Conservation (phyloP, 2,329 filamentous ascomycete species). For the Taxawa tesnikishii region DNA sequence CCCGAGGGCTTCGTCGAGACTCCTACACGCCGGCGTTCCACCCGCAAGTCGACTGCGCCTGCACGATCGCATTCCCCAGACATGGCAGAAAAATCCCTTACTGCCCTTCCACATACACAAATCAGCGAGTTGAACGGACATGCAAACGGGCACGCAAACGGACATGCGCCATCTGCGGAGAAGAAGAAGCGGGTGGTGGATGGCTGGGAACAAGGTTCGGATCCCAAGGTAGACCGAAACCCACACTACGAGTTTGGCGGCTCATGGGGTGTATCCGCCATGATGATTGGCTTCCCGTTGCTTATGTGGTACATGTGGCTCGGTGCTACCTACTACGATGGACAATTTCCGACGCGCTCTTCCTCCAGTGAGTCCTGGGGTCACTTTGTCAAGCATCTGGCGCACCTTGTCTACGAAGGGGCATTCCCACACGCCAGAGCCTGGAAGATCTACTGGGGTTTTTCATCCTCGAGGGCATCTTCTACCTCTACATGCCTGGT, state of each 20-base stretch:
- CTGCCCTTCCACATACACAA: slow-evolving; percentile 8
- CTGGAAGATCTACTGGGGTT: slow-evolving; percentile 91
- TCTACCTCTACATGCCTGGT: slow-evolving; percentile 78
- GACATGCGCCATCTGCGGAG: slow-evolving; percentile 9
- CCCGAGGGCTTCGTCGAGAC: slow-evolving; percentile 36
- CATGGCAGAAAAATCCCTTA: slow-evolving; percentile 9
- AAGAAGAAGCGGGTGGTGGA: slow-evolving; percentile 20
- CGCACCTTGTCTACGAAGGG: slow-evolving; percentile 62
- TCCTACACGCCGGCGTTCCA: slow-evolving; percentile 26
- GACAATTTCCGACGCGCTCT: slow-evolving; percentile 52
- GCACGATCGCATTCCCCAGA: slow-evolving; percentile 23
- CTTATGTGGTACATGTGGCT: slow-evolving; percentile 99
- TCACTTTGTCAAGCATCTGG: slow-evolving; percentile 63
- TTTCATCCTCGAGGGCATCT: slow-evolving; percentile 74
- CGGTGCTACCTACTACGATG: slow-evolving; percentile 84
- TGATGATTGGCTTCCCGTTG: slow-evolving; percentile 88
- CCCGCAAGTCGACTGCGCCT: slow-evolving; percentile 27
- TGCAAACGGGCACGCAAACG: slow-evolving; percentile 23
- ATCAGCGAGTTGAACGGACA: slow-evolving; percentile 11
- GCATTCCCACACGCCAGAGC: slow-evolving; percentile 74
- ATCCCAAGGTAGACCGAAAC: slow-evolving; percentile 30
- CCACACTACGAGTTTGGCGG: slow-evolving; percentile 74
- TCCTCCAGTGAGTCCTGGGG: slow-evolving; percentile 48
- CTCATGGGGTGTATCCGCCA: slow-evolving; percentile 60
- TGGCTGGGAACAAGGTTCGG: slow-evolving; percentile 21